Base-by-base conservation (phyloP, 179 eudicot genomes). In the Sideroxylon spinosum region DNA sequence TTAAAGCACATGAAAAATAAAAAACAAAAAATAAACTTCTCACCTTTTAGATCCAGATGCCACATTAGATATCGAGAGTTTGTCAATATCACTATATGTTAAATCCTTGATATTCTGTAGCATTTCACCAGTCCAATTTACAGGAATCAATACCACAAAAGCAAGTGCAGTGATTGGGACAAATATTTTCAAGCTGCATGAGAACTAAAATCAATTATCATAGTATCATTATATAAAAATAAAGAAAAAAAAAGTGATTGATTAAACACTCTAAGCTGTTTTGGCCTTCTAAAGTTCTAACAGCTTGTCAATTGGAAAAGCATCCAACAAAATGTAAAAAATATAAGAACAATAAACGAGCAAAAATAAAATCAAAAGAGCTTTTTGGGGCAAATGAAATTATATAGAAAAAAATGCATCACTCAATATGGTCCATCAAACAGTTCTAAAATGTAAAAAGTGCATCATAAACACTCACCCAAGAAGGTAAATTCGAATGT, bases 171-270 rank as follows among this genome's bases (percentile, higher is more conserved):
- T 80, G 29, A 93, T 90, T 7, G 99, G 99, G 77, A 89, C 91
- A 88, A 95, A 95, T 78, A 95, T 94, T 78, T 95, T 95, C 93
- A 95, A 87, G 49, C 99, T 95, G 98, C 90, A 88, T 19, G 77
- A 46, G 14, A 57, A 60, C 46, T 49, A 70, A 68, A 60, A 17
- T 59, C 64, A 11, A 78, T 1, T 1, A 61, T 32, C 60, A 16
- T 16, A 0, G 61, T 57, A 20, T 46, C 63, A 53, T 19, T 17
- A 37, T 7, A 9, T 13, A 74, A 72, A 56, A 57, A 1, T 29
- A 25, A 23, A 20, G 66, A 14, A 28, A 56, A 26, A 9, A 1
- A 23, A 16, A 20, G n/a, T 3, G 55, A 57, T 11, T 32, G 52
- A 20, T 22, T 37, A 74, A 0, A 14, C 67, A 37, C 20, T n/a